phyloP scores from a whole-genome alignment of 169 alveolate genomes.

The Plasmodium adleri region DNA sequence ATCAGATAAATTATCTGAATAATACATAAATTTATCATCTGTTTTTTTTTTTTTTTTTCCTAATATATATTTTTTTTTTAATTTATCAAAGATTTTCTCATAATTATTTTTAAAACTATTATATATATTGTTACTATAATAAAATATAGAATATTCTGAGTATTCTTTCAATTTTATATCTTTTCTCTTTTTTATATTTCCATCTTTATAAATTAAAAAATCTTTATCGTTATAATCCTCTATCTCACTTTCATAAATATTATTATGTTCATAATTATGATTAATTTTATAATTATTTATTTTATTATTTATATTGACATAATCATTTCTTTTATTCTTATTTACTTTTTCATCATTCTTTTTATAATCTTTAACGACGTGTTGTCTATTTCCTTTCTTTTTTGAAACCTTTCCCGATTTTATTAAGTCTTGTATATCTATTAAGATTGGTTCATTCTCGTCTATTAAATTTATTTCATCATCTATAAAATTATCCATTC shows the following conservation, averaged over 20 bases:
- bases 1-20: not conserved
- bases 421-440: slow-evolving; percentile 38
- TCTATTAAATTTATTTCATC: slow-evolving; percentile 55
- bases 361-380: not conserved
- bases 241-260: not conserved
- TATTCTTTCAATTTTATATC: not conserved
- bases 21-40: slow-evolving; percentile 19
- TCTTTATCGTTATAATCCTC: slow-evolving; percentile 25
- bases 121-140: not conserved
- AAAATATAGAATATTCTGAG: too few species aligned
- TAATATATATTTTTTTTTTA: slow-evolving; percentile 7
- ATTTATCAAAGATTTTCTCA: not conserved
- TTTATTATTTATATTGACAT: too few species aligned
- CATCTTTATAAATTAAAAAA: slow-evolving; percentile 29
- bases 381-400: not conserved
- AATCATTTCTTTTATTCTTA: not conserved
- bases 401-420: not conserved
- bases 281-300: too few species aligned
- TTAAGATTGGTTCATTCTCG: slow-evolving; percentile 62
- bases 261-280: not conserved
- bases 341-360: not conserved
- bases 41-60: not conserved
- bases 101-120: slow-evolving; percentile 2
- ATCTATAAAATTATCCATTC: slow-evolving; percentile 73
- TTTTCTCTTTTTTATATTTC: not conserved